Conservation (phyloP, 2,329 filamentous ascomycete genomes). For the Cyanodermella asteris region DNA sequence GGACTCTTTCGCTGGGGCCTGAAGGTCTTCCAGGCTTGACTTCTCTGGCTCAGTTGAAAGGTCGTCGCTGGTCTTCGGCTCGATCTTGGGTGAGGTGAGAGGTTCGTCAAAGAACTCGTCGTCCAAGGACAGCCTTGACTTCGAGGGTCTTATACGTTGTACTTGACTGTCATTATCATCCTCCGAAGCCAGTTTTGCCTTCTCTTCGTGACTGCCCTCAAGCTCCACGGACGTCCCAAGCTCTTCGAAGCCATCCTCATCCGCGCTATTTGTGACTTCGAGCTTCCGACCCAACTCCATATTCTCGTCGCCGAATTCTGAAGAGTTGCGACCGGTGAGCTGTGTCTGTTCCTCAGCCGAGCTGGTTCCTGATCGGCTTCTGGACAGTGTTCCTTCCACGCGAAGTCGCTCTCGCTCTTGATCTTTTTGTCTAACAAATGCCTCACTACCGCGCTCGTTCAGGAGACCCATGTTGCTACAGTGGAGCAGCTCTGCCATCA, state of each 20-base stretch:
- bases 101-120: conserved; percentile 64
- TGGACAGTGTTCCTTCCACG: conserved; percentile 51
- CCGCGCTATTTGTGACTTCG: conserved; percentile 60
- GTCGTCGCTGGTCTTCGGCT: background rate
- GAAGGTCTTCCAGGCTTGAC: background rate
- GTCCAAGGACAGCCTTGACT: conserved; percentile 33
- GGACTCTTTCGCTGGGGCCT: background rate
- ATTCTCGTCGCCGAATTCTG: conserved; percentile 19
- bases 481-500: conserved; percentile 93
- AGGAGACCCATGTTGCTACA: conserved; percentile 97
- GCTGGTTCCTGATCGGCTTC: conserved; percentile 20
- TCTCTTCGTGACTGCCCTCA: conserved; percentile 49
- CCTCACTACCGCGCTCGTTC: conserved; percentile 78
- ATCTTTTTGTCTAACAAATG: conserved; percentile 61
- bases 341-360: conserved; percentile 35
- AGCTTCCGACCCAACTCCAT: conserved; percentile 32
- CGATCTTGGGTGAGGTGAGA: conserved; percentile 44
- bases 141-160: conserved; percentile 9
- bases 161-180: conserved; percentile 10
- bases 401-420: conserved; percentile 60
- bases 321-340: too few species aligned
- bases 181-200: conserved; percentile 35
- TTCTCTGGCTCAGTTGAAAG: background rate
- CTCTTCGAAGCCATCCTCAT: conserved; percentile 88
- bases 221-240: conserved; percentile 49